These are phyloP conservation scores for Eucalyptus polybractea DNA, from an alignment of 345 rosid genomes.

Conservation along the genomic window DNA sequence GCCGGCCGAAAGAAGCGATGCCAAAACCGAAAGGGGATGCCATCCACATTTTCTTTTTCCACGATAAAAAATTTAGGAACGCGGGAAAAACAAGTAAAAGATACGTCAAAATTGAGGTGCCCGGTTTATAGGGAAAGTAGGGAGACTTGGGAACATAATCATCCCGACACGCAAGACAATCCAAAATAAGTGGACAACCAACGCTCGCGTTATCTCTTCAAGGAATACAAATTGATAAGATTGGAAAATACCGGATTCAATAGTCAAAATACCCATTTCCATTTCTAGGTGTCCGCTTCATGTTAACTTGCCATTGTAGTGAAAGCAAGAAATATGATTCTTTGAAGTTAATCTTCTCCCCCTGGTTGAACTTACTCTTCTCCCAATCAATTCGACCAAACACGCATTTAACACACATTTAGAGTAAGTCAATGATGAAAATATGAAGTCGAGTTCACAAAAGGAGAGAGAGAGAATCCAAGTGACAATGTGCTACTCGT, in stretches of 20 bases:
- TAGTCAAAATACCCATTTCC: not conserved
- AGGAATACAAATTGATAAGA: not conserved
- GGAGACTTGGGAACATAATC: not conserved
- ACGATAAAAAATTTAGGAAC: not conserved
- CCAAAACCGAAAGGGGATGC: not conserved
- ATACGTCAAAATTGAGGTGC: not conserved
- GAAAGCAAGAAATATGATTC: not conserved
- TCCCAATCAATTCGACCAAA: not conserved
- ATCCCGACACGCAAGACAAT: not conserved
- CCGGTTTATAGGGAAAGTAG: not conserved
- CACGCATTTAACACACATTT: not conserved
- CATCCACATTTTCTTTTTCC: not conserved
- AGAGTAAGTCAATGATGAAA: not conserved
- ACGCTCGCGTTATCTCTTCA: not conserved
- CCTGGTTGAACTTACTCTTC: not conserved
- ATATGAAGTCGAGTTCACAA: not conserved
- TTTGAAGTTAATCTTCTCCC: not conserved
- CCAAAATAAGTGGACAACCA: not conserved
- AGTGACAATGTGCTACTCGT: not conserved
- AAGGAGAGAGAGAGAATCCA: not conserved
- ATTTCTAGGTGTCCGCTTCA: not conserved
- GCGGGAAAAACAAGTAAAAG: not conserved
- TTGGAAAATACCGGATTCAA: not conserved
- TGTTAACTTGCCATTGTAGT: not conserved
- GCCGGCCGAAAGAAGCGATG: not conserved